Percentiles rank a stretch among this genome's conserved stretches.
Conservation (phyloP, 1,284 basidiomycete genomes). For the Melampsora americana region DNA sequence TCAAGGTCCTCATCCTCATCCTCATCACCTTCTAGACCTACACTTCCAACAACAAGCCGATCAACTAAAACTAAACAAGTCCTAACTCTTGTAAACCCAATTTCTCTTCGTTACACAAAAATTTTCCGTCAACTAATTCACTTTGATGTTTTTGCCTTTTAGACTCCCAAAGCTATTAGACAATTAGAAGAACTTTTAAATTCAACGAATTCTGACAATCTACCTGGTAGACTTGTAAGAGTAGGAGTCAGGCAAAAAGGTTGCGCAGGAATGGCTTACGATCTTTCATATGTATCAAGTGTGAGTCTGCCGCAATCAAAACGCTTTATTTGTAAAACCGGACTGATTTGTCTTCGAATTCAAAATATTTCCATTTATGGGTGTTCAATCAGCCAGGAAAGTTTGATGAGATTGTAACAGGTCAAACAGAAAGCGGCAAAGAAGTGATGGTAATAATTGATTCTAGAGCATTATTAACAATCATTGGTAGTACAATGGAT, state of each 20-base stretch:
- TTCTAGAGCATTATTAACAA: slow-evolving; percentile 93
- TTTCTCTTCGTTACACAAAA: background rate
- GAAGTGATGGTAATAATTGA: slow-evolving; percentile 86
- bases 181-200: slow-evolving; percentile 69
- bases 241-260: slow-evolving; percentile 97
- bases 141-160: slow-evolving; percentile 29
- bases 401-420: slow-evolving; percentile 94
- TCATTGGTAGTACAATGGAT: slow-evolving; percentile 98
- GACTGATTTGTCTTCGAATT: too few species aligned
- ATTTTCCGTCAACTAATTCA: too few species aligned
- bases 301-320: background rate
- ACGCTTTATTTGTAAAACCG: too few species aligned
- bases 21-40: background rate
- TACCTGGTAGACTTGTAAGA: slow-evolving; percentile 73
- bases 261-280: slow-evolving; percentile 96
- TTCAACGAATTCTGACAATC: slow-evolving; percentile 57
- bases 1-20: background rate
- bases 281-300: slow-evolving; percentile 90
- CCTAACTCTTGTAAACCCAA: slow-evolving; percentile 19
- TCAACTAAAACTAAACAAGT: slow-evolving; percentile 31
- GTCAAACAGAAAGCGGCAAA: slow-evolving; percentile 67
- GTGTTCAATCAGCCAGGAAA: slow-evolving; percentile 62
- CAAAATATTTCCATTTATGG: slow-evolving; percentile 46
- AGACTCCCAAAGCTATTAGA: slow-evolving; percentile 78
- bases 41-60: background rate